These are phyloP conservation scores for Pichia manshurica DNA, from an alignment of 805 yeast species.

Conservation along the genomic window DNA sequence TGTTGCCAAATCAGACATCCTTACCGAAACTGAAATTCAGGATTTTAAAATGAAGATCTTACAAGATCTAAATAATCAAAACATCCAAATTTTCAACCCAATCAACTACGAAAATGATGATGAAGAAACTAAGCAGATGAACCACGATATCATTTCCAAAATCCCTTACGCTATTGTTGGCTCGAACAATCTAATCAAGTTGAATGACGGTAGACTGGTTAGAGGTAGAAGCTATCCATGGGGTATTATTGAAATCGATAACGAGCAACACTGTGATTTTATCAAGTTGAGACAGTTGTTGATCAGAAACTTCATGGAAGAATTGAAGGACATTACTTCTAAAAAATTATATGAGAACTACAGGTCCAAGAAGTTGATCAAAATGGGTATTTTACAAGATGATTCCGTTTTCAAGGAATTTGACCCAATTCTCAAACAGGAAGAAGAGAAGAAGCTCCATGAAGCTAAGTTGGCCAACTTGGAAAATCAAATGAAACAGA, in stretches of 20 bases:
- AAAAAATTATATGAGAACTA: slow-evolving; percentile 78
- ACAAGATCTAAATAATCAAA: slow-evolving; percentile 70
- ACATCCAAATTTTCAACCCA: slow-evolving; percentile 73
- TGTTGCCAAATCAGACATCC: slow-evolving; percentile 89
- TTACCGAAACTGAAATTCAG: slow-evolving; percentile 78
- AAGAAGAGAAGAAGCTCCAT: slow-evolving; percentile 88
- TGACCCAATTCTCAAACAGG: slow-evolving; percentile 87
- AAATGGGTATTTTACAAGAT: slow-evolving; percentile 89
- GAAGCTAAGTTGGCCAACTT: slow-evolving; percentile 89
- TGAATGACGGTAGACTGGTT: slow-evolving; percentile 68
- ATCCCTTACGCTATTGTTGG: slow-evolving; percentile 95
- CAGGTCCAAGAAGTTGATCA: slow-evolving; percentile 73
- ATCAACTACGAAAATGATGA: slow-evolving; percentile 69
- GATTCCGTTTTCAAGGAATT: slow-evolving; percentile 88
- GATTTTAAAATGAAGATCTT: slow-evolving; percentile 72
- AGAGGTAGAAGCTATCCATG: slow-evolving; percentile 95
- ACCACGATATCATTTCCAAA: slow-evolving; percentile 58
- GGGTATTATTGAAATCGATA: slow-evolving; percentile 95
- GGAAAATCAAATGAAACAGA: slow-evolving; percentile 95
- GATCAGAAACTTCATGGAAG: slow-evolving; percentile 88
- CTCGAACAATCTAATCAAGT: slow-evolving; percentile 66
- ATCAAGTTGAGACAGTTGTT: slow-evolving; percentile 81
- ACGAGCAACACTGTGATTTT: slow-evolving; percentile 90
- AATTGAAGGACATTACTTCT: slow-evolving; percentile 80
- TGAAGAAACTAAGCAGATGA: slow-evolving; percentile 67